phyloP scores from a whole-genome alignment of 129 eudicot genomes.

The Flaveria trinervia region DNA sequence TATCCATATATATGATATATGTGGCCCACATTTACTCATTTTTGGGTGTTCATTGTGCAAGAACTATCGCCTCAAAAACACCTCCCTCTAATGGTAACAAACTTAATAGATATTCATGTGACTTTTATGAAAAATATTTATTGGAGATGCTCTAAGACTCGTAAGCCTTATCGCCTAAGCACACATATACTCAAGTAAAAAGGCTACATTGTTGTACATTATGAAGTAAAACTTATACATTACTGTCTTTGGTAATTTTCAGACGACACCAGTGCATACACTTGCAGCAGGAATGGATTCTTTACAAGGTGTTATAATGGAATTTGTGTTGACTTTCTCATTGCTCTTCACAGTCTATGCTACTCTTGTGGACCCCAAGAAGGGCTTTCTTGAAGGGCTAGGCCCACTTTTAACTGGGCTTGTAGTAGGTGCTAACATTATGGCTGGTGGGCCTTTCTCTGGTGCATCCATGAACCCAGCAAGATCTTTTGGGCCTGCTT shows the following conservation, averaged over 20 bases:
- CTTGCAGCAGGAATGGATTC: constrained; percentile 64
- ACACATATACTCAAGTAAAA: background rate
- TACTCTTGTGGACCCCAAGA: constrained; percentile 83
- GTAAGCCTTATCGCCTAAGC: too few species aligned
- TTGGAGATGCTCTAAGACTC: too few species aligned
- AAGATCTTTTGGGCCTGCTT: constrained; percentile 90
- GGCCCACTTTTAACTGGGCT: constrained; percentile 84
- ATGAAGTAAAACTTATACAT: constrained; percentile 13
- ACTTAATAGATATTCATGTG: too few species aligned
- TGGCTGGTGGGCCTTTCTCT: constrained; percentile 81
- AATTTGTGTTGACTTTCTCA: constrained; percentile 75
- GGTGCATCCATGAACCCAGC: constrained; percentile 99
- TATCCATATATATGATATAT: too few species aligned
- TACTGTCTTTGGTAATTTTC: constrained; percentile 17
- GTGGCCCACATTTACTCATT: too few species aligned
- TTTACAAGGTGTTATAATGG: constrained; percentile 82
- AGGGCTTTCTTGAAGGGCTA: constrained; percentile 58
- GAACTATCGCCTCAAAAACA: too few species aligned
- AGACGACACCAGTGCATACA: constrained; percentile 71
- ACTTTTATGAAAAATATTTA: too few species aligned
- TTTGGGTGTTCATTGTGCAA: too few species aligned
- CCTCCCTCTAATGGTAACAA: too few species aligned
- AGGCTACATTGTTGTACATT: background rate
- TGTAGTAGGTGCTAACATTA: constrained; percentile 82
- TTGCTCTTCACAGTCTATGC: constrained; percentile 76